These are phyloP conservation scores for Saccharomyces hybrid DNA, from an alignment of 1,139 yeast species.

Conservation along the genomic window DNA sequence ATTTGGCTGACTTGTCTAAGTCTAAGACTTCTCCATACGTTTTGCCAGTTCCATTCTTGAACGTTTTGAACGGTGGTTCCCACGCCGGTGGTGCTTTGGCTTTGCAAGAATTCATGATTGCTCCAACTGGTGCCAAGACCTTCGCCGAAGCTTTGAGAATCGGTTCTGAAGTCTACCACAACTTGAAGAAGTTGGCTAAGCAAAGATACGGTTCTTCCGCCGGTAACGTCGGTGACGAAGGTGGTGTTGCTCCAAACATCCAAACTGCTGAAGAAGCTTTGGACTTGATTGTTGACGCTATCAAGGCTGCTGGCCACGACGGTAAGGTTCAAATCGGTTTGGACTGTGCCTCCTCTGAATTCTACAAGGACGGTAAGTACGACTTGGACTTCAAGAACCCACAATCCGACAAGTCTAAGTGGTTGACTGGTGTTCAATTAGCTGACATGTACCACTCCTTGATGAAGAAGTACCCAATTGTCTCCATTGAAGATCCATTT, in stretches of 20 bases:
- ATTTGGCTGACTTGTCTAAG: slow-evolving; percentile 65
- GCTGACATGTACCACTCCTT: slow-evolving; percentile 73
- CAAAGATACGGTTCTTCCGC: slow-evolving; percentile 92
- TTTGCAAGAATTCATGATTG: slow-evolving; percentile 98
- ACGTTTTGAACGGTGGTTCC: slow-evolving; percentile 96
- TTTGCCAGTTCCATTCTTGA: slow-evolving; percentile 93
- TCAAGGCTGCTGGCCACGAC: slow-evolving; percentile 84
- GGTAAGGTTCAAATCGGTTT: slow-evolving; percentile 85
- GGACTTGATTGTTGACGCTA: slow-evolving; percentile 80
- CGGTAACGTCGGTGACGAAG: slow-evolving; percentile 99
- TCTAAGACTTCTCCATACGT: slow-evolving; percentile 61
- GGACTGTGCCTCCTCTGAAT: slow-evolving; percentile 95
- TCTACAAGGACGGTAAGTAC: slow-evolving; percentile 90
- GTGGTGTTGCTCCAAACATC: slow-evolving; percentile 98
- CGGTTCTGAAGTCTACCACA: slow-evolving; percentile 94
- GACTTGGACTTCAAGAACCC: slow-evolving; percentile 97
- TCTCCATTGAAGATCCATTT: slow-evolving; percentile 94
- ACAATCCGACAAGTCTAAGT: slow-evolving; percentile 75
- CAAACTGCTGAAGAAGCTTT: slow-evolving; percentile 90
- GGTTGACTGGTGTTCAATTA: slow-evolving; percentile 81
- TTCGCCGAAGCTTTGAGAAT: slow-evolving; percentile 91
- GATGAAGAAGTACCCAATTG: slow-evolving; percentile 86
- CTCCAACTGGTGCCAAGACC: slow-evolving; percentile 77
- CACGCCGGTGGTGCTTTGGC: slow-evolving; percentile 99
- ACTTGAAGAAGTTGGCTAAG: slow-evolving; percentile 82